Conservation (phyloP, 75 land plant genomes). For the Picea sitchensis region DNA sequence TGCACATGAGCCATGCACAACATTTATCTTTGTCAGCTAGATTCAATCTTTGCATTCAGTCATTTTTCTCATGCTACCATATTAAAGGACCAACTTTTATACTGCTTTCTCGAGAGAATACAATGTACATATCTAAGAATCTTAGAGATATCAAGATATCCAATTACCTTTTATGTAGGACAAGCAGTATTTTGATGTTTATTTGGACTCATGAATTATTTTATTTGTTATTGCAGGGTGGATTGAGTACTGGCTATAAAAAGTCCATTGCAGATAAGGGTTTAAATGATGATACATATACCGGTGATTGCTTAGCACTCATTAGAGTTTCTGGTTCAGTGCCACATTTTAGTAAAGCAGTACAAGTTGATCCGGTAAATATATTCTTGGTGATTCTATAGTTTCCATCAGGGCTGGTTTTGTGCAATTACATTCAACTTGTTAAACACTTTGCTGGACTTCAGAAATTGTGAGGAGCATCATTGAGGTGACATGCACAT, state of each 20-base stretch:
- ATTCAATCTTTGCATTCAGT: not conserved
- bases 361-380: conserved; percentile 95
- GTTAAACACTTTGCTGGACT: not conserved
- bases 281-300: conserved; percentile 70
- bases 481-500: not conserved
- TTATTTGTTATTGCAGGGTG: conserved; percentile 58
- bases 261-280: conserved; percentile 58
- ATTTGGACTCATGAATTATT: not conserved
- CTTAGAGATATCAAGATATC: not conserved
- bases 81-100: not conserved
- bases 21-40: not conserved
- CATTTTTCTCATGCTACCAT: not conserved
- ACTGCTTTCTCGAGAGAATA: not conserved
- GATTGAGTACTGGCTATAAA: conserved; percentile 75
- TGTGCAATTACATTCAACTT: not conserved
- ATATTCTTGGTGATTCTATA: not conserved
- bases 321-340: conserved; percentile 71
- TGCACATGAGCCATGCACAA: conserved; percentile 5
- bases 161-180: not conserved
- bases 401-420: not conserved
- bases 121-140: not conserved
- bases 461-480: not conserved
- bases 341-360: conserved; percentile 72
- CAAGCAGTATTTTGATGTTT: not conserved
- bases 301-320: conserved; percentile 61